Percentiles rank a stretch among this genome's conserved stretches.
These are phyloP conservation scores for Cryomyces minteri DNA, from an alignment of 495 filamentous ascomycete species.

Conservation along the genomic window DNA sequence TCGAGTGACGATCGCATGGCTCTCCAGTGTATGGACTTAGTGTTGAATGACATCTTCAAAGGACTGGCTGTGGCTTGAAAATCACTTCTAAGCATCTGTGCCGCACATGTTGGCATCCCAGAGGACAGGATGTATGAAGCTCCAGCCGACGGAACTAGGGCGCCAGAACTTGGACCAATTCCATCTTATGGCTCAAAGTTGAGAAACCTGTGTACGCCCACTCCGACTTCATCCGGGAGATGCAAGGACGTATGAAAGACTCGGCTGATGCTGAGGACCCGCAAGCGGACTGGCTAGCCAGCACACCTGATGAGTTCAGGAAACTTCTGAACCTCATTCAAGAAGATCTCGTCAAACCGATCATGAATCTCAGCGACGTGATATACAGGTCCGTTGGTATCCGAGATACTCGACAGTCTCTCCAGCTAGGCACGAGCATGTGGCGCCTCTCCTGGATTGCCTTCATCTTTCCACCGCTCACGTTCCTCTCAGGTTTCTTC, in stretches of 20 bases:
- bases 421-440: slow-evolving; percentile 26
- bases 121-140: slow-evolving; percentile 40
- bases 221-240: slow-evolving; percentile 27
- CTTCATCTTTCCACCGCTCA: slow-evolving; percentile 36
- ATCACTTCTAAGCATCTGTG: slow-evolving; percentile 21
- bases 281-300: slow-evolving; percentile 23
- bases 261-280: slow-evolving; percentile 10
- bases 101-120: slow-evolving; percentile 28
- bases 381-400: slow-evolving; percentile 39
- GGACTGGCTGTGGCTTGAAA: slow-evolving; percentile 27
- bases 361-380: slow-evolving; percentile 26
- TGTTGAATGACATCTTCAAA: slow-evolving; percentile 33
- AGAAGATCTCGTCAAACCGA: slow-evolving; percentile 32
- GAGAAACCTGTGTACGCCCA: slow-evolving; percentile 34
- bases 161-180: slow-evolving; percentile 37
- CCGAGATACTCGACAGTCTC: slow-evolving; percentile 29
- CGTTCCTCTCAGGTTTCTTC: slow-evolving; percentile 31
- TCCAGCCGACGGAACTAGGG: slow-evolving; percentile 34
- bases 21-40: slow-evolving; percentile 30
- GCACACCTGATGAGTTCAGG: slow-evolving; percentile 21
- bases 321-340: slow-evolving; percentile 24
- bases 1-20: slow-evolving; percentile 19
- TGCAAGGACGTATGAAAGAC: slow-evolving; percentile 18
- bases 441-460: slow-evolving; percentile 20
- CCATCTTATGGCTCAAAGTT: slow-evolving; percentile 30